A percentile compares a stretch with the other conserved stretches of the same genome.
These are phyloP conservation scores for Cystobasidium onofrii DNA, from an alignment of 768 basidiomycete species.

Conservation along the genomic window DNA sequence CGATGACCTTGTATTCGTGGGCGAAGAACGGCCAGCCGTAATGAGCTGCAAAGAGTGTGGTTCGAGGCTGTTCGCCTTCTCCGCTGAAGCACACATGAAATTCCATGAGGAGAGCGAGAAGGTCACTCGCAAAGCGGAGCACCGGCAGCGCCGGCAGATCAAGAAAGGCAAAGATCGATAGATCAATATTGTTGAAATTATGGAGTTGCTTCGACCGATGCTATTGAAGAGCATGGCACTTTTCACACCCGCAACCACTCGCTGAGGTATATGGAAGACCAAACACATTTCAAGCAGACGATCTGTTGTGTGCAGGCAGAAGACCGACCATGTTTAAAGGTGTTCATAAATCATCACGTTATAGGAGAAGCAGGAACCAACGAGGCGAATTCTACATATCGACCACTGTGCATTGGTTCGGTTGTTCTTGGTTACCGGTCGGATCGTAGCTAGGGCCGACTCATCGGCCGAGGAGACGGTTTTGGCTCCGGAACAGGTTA, in stretches of 20 bases:
- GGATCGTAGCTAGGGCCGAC: not conserved
- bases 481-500: conserved; percentile 11
- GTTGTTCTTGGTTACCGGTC: conserved; percentile 14
- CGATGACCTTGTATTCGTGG: conserved; percentile 23
- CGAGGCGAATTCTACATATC: not conserved
- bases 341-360: too few species aligned
- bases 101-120: conserved; percentile 16
- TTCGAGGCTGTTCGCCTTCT: conserved; percentile 24
- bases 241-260: too few species aligned
- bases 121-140: not conserved
- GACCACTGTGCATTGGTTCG: conserved; percentile 20
- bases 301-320: too few species aligned
- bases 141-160: not conserved
- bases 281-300: too few species aligned
- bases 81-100: conserved; percentile 6
- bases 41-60: conserved; percentile 20
- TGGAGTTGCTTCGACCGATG: too few species aligned
- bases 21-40: conserved; percentile 5
- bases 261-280: too few species aligned
- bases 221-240: too few species aligned
- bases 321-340: too few species aligned
- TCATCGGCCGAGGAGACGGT: not conserved
- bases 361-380: not conserved
- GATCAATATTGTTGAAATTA: too few species aligned
- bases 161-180: not conserved